phyloP scores from a whole-genome alignment of 1,284 basidiomycete genomes.

The Papiliotrema fonsecae region DNA sequence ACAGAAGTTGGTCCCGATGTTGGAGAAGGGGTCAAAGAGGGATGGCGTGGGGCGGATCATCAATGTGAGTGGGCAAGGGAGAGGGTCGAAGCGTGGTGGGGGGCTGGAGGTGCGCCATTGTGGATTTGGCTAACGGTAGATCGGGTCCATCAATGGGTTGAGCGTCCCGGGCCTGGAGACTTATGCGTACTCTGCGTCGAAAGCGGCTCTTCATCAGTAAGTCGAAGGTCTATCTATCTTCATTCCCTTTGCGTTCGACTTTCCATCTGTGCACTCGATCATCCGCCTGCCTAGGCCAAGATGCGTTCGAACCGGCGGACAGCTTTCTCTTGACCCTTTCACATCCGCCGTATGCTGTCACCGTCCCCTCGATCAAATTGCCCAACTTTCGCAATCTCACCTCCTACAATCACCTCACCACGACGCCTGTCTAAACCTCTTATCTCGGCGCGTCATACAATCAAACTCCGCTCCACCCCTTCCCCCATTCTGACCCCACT shows the following conservation, averaged over 20 bases:
- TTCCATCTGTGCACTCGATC: background rate
- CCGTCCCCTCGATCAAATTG: too few species aligned
- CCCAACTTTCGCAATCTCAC: too few species aligned
- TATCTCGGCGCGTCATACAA: too few species aligned
- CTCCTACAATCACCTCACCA: too few species aligned
- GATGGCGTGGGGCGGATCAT: conserved; percentile 56
- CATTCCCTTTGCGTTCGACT: background rate
- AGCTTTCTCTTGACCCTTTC: background rate
- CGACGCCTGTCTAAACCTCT: too few species aligned
- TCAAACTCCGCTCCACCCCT: conserved; percentile 1
- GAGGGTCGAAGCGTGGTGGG: too few species aligned
- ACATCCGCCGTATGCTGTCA: too few species aligned
- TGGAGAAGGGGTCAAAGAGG: conserved; percentile 54
- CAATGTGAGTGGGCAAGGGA: conserved; percentile 55
- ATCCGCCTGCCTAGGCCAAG: background rate
- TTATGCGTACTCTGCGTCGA: conserved; percentile 65
- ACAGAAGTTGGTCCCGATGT: conserved; percentile 61
- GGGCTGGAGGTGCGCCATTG: too few species aligned
- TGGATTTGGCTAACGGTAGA: conserved; percentile 45
- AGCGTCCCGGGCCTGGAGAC: conserved; percentile 58
- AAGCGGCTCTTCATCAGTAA: conserved; percentile 51
- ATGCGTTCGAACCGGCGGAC: background rate
- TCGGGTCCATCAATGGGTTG: conserved; percentile 61
- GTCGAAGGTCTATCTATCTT: too few species aligned
- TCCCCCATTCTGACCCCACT: background rate